phyloP scores from a whole-genome alignment of 805 yeast species.

The Wickerhamiella galacta region DNA sequence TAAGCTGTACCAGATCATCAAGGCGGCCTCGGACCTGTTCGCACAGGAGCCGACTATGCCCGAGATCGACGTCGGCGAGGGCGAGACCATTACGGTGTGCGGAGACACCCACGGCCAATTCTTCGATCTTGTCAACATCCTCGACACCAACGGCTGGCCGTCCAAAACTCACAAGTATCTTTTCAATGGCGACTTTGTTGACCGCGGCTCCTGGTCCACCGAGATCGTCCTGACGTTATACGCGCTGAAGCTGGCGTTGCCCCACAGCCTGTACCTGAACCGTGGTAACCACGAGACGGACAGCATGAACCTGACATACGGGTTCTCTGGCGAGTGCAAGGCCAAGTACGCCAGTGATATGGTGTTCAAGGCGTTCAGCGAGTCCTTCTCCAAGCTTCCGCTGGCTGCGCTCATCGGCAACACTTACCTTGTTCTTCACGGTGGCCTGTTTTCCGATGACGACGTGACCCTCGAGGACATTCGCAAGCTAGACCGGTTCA shows the following conservation, averaged over 20 bases:
- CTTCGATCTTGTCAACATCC: conserved; percentile 72
- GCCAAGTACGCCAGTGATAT: conserved; percentile 61
- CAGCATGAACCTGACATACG: conserved; percentile 92
- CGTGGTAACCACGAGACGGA: conserved; percentile 96
- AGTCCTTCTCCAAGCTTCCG: conserved; percentile 74
- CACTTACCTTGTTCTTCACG: conserved; percentile 81
- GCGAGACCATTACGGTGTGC: conserved; percentile 55
- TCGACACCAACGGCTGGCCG: conserved; percentile 58
- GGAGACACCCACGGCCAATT: conserved; percentile 98
- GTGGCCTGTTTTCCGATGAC: conserved; percentile 79
- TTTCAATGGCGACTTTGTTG: conserved; percentile 96
- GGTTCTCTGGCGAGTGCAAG: conserved; percentile 91
- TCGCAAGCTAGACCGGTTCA: conserved; percentile 50
- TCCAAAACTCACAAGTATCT: conserved; percentile 50
- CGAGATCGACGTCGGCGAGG: conserved; percentile 35
- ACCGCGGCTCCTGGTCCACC: conserved; percentile 95
- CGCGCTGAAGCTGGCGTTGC: conserved; percentile 60
- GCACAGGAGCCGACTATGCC: conserved; percentile 54
- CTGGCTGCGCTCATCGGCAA: conserved; percentile 66
- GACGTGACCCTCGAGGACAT: conserved; percentile 57
- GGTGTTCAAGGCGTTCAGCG: conserved; percentile 66
- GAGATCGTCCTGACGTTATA: conserved; percentile 79
- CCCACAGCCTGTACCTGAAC: conserved; percentile 54
- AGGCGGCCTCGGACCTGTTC: conserved; percentile 51
- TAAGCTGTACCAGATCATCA: conserved; percentile 67